These are phyloP conservation scores for Daldinia grandis DNA, from an alignment of 495 filamentous ascomycete genomes.

Conservation along the genomic window DNA sequence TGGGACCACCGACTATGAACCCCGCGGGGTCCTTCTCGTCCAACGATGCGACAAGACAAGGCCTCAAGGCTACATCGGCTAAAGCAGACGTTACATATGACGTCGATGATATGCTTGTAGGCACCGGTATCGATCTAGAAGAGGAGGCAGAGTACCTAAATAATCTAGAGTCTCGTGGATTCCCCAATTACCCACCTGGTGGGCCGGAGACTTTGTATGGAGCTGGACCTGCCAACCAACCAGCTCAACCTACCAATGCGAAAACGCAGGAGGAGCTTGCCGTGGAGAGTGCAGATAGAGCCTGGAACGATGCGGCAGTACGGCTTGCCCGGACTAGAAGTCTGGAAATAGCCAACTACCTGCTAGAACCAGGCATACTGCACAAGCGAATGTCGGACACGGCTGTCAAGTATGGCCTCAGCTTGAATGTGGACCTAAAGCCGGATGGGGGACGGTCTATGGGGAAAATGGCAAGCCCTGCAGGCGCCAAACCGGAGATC, in stretches of 20 bases:
- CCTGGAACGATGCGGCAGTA: conserved; percentile 57
- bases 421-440: conserved; percentile 61
- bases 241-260: conserved; percentile 55
- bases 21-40: conserved; percentile 26
- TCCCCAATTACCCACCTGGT: conserved; percentile 59
- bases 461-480: conserved; percentile 55
- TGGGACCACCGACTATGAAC: conserved; percentile 73
- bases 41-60: conserved; percentile 31
- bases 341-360: conserved; percentile 55
- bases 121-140: conserved; percentile 81
- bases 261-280: conserved; percentile 62
- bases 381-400: conserved; percentile 65
- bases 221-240: conserved; percentile 65
- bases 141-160: conserved; percentile 81
- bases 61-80: conserved; percentile 69
- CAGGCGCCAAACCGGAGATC: conserved; percentile 46
- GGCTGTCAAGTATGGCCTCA: conserved; percentile 65
- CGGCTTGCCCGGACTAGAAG: conserved; percentile 52
- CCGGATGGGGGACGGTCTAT: conserved; percentile 49
- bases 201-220: conserved; percentile 63
- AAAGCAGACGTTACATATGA: conserved; percentile 71
- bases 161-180: conserved; percentile 57
- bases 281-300: conserved; percentile 54
- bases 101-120: conserved; percentile 77
- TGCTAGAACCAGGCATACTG: conserved; percentile 53